Conservation (phyloP, 2,329 filamentous ascomycete genomes). For the Nakataea oryzae region DNA sequence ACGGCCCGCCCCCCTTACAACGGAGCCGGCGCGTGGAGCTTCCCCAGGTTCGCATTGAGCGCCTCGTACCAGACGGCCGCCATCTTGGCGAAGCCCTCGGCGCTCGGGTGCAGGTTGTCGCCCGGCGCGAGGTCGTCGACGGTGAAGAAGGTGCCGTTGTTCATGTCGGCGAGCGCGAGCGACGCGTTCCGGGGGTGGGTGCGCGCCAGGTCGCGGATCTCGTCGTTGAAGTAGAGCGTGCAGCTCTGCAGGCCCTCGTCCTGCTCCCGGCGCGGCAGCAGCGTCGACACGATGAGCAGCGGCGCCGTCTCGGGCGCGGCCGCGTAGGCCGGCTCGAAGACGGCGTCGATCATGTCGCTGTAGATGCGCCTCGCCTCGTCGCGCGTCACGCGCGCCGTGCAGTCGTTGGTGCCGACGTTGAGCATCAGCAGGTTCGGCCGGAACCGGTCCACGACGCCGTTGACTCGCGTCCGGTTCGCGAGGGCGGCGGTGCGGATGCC, state of each 20-base stretch:
- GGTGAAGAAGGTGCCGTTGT: slow-evolving; percentile 3
- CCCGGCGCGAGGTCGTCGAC: slow-evolving; percentile 2
- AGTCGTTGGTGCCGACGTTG: slow-evolving; percentile 5
- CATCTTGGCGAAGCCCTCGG: slow-evolving; percentile 1
- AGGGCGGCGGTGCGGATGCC: slow-evolving; percentile 1
- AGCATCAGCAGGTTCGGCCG: slow-evolving; percentile 3
- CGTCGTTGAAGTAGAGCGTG: slow-evolving; percentile 1
- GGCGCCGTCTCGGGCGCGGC: not conserved
- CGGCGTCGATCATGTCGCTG: slow-evolving; percentile 3
- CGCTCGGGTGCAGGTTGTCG: slow-evolving; percentile 3
- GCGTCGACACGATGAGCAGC: slow-evolving; percentile 2
- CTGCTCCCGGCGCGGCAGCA: slow-evolving; percentile 1
- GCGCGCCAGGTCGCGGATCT: not conserved
- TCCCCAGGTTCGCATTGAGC: not conserved
- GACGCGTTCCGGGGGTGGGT: not conserved
- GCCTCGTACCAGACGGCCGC: slow-evolving; percentile 1
- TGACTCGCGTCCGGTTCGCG: not conserved
- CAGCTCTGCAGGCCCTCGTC: not conserved
- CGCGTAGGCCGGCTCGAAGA: not conserved
- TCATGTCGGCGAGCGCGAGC: slow-evolving; percentile 3
- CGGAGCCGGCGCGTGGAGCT: not conserved
- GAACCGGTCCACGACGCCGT: not conserved
- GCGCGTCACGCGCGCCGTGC: not conserved
- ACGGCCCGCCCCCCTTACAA: not conserved
- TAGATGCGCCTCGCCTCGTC: not conserved